Conservation (phyloP, 2,329 filamentous ascomycete genomes). For the Fusarium stilboides region DNA sequence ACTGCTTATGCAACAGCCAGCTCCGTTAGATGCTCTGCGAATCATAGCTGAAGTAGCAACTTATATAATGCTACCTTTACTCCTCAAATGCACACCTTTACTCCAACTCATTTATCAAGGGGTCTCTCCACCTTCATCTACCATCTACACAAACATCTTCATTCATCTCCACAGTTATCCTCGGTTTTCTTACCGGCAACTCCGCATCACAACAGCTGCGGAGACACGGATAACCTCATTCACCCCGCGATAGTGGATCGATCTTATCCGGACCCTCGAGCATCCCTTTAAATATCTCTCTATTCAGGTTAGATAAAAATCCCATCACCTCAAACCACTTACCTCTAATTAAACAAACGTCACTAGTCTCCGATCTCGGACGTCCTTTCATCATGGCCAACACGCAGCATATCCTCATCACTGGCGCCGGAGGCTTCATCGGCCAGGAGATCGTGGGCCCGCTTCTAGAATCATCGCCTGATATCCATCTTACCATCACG, state of each 20-base stretch:
- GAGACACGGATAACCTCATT: slow-evolving; percentile 30
- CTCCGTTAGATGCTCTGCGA: background rate
- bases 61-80: background rate
- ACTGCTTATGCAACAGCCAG: background rate
- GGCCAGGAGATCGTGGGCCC: slow-evolving; percentile 72
- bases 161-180: slow-evolving; percentile 4
- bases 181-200: slow-evolving; percentile 42
- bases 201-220: slow-evolving; percentile 36
- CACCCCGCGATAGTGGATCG: slow-evolving; percentile 40
- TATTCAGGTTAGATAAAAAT: background rate
- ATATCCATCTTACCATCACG: slow-evolving; percentile 66
- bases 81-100: background rate
- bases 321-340: background rate
- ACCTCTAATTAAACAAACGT: background rate
- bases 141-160: background rate
- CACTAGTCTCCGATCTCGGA: slow-evolving; percentile 11
- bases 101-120: background rate
- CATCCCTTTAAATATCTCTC: slow-evolving; percentile 8
- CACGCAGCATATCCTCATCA: slow-evolving; percentile 67
- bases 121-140: background rate
- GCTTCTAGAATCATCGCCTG: slow-evolving; percentile 61
- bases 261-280: slow-evolving; percentile 11
- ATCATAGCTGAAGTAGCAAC: background rate
- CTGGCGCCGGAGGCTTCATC: slow-evolving; percentile 75
- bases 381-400: slow-evolving; percentile 25